Evolutionary conservation across 2,329 filamentous ascomycete genomes (phyloP), one percentile per base, ranked within the genome.

Genomic region (Colletotrichum lini): DNA sequence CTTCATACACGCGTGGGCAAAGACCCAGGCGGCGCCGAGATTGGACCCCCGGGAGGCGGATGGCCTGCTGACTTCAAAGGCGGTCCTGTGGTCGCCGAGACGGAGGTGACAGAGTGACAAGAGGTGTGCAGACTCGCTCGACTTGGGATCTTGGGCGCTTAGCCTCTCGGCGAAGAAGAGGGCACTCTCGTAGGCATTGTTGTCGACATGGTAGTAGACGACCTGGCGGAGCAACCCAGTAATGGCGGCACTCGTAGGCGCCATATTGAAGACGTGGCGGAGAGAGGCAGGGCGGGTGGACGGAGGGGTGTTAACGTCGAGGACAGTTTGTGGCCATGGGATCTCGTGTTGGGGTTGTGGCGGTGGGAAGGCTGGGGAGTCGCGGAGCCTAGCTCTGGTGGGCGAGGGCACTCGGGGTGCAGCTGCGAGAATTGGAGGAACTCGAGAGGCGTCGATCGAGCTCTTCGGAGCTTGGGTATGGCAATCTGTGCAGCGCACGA

Each of bases 121-220:
- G 15, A 99, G 89, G 79, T 97, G 95, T 56, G 91, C 87, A 40
- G 94, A 92, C 82, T 99, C 96, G 70, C 89, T 87, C 23, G 92
- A 93, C 77, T 93, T 91, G 30, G 93, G 90, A 77, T 98, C 96
- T 76, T 96, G 93, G 61, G 94, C 95, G 73, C 91, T 88, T 23
- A 98, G 89, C 74, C 96, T 91, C 78, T 96, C 94, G 72, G 96
- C 93, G 73, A 98, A 94, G 84, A 99, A 99, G 61, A 98, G 91
- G 67, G 96, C 96, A 79, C 97, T 98, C 67, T 95, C 91, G 79
- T 93, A 88, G 47, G 95, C 90, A 78, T 95, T 92, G 80, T 98
- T 97, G 85, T 99, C 96, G 80, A 99, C 91, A 76, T 92, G 90
- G 79, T 92, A 91, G 77, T 91, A 83, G 67, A 92, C 84, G 69